Percentiles rank a stretch among this genome's conserved stretches.
Evolutionary conservation across 1,284 basidiomycete species (phyloP).

Genomic region (Malassezia yamatoensis): DNA sequence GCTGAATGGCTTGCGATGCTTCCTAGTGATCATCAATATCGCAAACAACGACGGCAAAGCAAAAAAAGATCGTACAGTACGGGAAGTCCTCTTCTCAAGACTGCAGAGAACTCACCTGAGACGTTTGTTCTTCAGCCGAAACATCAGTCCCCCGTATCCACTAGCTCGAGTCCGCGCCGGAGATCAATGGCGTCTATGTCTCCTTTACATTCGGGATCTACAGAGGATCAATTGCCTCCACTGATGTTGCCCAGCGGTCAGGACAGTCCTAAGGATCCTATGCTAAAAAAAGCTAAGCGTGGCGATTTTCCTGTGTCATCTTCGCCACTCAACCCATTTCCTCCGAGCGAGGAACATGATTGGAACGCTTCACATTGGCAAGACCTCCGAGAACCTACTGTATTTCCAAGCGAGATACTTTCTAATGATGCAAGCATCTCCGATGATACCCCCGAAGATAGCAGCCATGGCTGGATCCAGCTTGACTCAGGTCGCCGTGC

Average conservation of each 20-base stretch:
- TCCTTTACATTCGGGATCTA: background rate
- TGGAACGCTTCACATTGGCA: conserved; percentile 1
- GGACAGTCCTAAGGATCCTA: background rate
- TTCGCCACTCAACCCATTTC: background rate
- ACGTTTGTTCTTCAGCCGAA: conserved; percentile 7
- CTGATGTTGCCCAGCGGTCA: background rate
- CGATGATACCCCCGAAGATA: background rate
- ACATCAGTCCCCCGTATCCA: background rate
- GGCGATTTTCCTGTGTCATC: background rate
- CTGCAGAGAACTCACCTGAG: conserved; percentile 6
- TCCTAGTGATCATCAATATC: conserved; percentile 9
- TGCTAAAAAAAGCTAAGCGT: background rate
- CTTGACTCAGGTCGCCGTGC: conserved; percentile 41
- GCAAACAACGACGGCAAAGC: background rate
- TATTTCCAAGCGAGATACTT: conserved; percentile 3
- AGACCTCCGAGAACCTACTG: background rate
- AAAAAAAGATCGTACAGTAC: conserved; percentile 1
- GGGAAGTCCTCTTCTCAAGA: background rate
- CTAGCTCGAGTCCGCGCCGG: conserved; percentile 2
- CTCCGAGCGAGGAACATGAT: background rate
- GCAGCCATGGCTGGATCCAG: conserved; percentile 29
- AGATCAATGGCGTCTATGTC: background rate
- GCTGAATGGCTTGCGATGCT: conserved; percentile 20
- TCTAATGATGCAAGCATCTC: background rate
- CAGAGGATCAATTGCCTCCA: background rate